Evolutionary conservation across 352 stramenopile genomes (phyloP).

Genomic region (Phytopythium cucurbitacearum): DNA sequence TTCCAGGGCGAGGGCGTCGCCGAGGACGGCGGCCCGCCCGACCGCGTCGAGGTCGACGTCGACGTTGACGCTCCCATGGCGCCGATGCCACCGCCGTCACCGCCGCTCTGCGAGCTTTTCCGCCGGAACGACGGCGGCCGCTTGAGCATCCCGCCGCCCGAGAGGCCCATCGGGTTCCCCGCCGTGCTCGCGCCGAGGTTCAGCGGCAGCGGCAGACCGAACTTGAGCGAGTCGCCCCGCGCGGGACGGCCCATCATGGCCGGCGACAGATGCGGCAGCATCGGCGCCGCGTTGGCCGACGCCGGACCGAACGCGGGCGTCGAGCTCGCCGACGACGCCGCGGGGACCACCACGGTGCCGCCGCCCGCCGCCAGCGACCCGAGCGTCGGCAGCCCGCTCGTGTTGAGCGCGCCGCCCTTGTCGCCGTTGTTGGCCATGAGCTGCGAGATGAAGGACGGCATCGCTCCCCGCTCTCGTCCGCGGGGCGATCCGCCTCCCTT

Average conservation of each 20-base stretch:
- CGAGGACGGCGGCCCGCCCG: conserved; percentile 1
- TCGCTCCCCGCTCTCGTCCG: conserved; percentile 16
- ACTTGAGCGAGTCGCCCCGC: conserved; percentile 21
- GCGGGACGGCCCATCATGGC: conserved; percentile 10
- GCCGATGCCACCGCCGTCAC: background rate
- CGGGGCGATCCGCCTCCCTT: background rate
- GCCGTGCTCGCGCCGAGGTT: conserved; percentile 6
- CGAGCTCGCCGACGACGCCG: background rate
- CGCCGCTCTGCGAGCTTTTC: background rate
- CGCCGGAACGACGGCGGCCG: conserved; percentile 18
- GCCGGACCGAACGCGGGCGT: conserved; percentile 1
- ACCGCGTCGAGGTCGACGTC: conserved; percentile 5
- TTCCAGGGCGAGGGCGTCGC: conserved; percentile 25
- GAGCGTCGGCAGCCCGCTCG: conserved; percentile 8
- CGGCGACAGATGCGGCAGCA: conserved; percentile 17
- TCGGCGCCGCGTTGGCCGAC: background rate
- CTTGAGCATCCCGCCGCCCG: conserved; percentile 5
- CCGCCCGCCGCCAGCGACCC: conserved; percentile 2
- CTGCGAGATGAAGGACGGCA: conserved; percentile 64
- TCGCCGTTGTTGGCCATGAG: conserved; percentile 26
- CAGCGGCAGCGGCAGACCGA: conserved; percentile 20
- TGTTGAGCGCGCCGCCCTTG: conserved; percentile 15
- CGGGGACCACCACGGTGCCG: conserved; percentile 1
- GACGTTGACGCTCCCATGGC: background rate
- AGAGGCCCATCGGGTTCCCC: conserved; percentile 6